Percentiles rank a stretch among this genome's conserved stretches.
phyloP scores from a whole-genome alignment of 1,139 yeast genomes.

The Candida glucosophila region DNA sequence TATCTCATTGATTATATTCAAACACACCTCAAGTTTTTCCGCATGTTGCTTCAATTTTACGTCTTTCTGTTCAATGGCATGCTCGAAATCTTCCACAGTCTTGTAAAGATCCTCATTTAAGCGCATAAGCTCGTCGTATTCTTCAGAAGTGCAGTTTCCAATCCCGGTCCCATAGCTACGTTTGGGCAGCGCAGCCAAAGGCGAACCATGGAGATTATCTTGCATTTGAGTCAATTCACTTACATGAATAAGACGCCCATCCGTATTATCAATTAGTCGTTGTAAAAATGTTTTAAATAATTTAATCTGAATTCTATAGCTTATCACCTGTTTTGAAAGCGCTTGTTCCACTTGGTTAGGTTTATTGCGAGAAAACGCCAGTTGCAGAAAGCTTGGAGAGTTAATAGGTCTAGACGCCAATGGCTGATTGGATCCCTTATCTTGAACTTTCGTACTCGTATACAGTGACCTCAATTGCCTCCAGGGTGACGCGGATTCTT shows the following conservation, averaged over 20 bases:
- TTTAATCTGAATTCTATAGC: conserved; percentile 35
- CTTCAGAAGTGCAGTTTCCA: conserved; percentile 11
- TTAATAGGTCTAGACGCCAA: too few species aligned
- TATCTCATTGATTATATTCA: conserved; percentile 14
- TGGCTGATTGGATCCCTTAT: too few species aligned
- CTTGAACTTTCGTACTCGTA: too few species aligned
- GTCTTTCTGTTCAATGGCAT: conserved; percentile 21
- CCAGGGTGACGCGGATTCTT: conserved; percentile 26
- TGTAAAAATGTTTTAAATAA: conserved; percentile 35
- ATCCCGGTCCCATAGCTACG: conserved; percentile 1
- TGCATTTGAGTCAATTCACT: conserved; percentile 18
- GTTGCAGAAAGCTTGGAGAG: too few species aligned
- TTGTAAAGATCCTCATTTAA: conserved; percentile 32
- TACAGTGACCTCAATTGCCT: conserved; percentile 22
- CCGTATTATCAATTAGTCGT: conserved; percentile 21
- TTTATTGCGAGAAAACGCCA: too few species aligned
- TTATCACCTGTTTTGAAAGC: conserved; percentile 30
- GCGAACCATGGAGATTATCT: conserved; percentile 12
- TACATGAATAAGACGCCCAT: conserved; percentile 10
- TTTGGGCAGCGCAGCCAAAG: conserved; percentile 6
- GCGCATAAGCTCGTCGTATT: conserved; percentile 27
- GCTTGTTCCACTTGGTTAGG: too few species aligned
- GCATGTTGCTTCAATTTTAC: conserved; percentile 9
- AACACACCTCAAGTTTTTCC: conserved; percentile 10
- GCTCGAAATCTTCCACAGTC: conserved; percentile 27